A percentile compares a stretch with the other conserved stretches of the same genome.
phyloP scores from a whole-genome alignment of 768 basidiomycete species.

The Favolaschia claudopus region DNA sequence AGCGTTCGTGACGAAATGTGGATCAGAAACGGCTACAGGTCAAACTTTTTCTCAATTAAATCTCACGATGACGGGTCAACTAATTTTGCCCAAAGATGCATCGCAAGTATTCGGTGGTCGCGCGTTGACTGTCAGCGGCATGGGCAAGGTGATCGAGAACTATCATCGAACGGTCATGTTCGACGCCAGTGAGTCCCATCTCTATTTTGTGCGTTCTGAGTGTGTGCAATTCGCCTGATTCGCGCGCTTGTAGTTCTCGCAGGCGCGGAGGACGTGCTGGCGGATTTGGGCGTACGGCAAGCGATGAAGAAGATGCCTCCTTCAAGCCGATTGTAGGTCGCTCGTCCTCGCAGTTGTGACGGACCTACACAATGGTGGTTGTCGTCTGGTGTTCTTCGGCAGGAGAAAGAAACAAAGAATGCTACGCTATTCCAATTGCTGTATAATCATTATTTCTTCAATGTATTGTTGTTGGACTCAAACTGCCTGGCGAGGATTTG shows the following conservation, averaged over 20 bases:
- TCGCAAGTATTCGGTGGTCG: conserved; percentile 91
- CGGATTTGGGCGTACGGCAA: conserved; percentile 77
- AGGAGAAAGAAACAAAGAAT: too few species aligned
- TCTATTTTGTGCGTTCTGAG: background rate
- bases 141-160: conserved; percentile 87
- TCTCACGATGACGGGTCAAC: conserved; percentile 51
- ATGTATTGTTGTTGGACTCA: too few species aligned
- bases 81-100: conserved; percentile 58
- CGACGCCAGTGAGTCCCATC: conserved; percentile 65
- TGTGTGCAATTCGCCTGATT: conserved; percentile 12
- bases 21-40: conserved; percentile 77
- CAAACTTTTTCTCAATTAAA: conserved; percentile 18
- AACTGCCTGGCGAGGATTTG: too few species aligned
- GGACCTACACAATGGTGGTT: background rate
- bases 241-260: conserved; percentile 61
- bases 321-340: conserved; percentile 42
- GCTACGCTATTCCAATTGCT: too few species aligned
- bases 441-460: too few species aligned
- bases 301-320: conserved; percentile 74
- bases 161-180: conserved; percentile 86
- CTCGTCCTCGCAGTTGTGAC: background rate
- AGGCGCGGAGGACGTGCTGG: conserved; percentile 78
- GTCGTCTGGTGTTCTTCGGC: background rate
- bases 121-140: conserved; percentile 84
- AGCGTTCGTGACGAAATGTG: conserved; percentile 78